Conservation (phyloP, 495 filamentous ascomycete genomes). For the Penicillium verhagenii region DNA sequence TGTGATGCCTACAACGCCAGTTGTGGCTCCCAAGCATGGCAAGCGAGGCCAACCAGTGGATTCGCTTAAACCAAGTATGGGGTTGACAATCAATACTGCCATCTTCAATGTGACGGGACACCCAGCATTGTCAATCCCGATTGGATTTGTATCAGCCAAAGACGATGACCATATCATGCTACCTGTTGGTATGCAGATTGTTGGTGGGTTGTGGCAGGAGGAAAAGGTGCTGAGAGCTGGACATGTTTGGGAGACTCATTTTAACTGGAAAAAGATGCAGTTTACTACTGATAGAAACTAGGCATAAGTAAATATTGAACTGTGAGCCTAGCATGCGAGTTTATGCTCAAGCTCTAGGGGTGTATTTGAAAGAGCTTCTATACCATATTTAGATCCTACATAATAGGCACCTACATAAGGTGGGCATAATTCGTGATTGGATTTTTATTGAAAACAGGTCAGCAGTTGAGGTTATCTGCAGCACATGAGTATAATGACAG, state of each 20-base stretch:
- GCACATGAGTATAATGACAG: too few species aligned
- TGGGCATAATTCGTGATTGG: too few species aligned
- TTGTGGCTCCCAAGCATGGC: slow-evolving; percentile 37
- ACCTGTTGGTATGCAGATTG: slow-evolving; percentile 59
- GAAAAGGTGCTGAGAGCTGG: slow-evolving; percentile 47
- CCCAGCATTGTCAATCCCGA: slow-evolving; percentile 55
- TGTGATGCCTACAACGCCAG: slow-evolving; percentile 49
- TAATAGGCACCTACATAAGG: too few species aligned
- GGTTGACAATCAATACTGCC: slow-evolving; percentile 53
- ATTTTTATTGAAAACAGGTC: too few species aligned
- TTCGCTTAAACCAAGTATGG: slow-evolving; percentile 40
- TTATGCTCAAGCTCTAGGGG: too few species aligned
- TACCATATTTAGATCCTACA: too few species aligned
- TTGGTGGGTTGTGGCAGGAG: slow-evolving; percentile 44
- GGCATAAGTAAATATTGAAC: background rate
- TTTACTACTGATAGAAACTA: slow-evolving; percentile 10
- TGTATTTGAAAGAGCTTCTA: too few species aligned
- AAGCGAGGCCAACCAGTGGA: slow-evolving; percentile 38
- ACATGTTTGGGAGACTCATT: slow-evolving; percentile 50
- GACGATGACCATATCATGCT: slow-evolving; percentile 46
- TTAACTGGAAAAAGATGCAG: slow-evolving; percentile 46
- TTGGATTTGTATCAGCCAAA: slow-evolving; percentile 46
- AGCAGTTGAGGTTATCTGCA: too few species aligned
- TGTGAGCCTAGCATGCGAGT: too few species aligned
- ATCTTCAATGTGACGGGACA: slow-evolving; percentile 58